Evolutionary conservation across 176 grass and related monocot species (phyloP), one percentile per base, ranked within the genome.

Genomic region (Triticum timopheevii): DNA sequence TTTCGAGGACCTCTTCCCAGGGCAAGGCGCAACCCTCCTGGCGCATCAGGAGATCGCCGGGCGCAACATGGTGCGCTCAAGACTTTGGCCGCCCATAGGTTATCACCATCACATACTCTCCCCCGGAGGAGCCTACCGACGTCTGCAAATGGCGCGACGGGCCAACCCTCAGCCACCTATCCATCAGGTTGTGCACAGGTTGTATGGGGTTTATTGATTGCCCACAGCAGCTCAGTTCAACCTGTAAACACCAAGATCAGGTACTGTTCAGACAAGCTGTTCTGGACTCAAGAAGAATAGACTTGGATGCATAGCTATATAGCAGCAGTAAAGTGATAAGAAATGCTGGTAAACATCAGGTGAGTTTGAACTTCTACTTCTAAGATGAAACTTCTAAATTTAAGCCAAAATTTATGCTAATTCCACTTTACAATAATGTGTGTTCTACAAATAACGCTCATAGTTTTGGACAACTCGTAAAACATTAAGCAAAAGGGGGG

Each of bases 81-180:
- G 61, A 22, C 72, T 68, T 92, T 25, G 80, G 77, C 42, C 88
- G 87, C 44, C 94, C 83, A 9, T 97, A 97, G 28, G 75, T 83
- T 74, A 97, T 76, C 80, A 90, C 92, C 83, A 97, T 92, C 86
- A 97, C 88, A 45, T 92, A 94, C 7, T 97, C 92, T 80, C 89
- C 89, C 16, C 89, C 95, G 0, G 95, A 94, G 66, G 90, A 84
- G 59, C 95, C 95, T 34, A 92, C 69, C 25, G 89, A 7, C 0
- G 92, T 83, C 49, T 90, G 90, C 66, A 97, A 4, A 34, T 64
- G 91, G 45, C 89, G 92, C 2, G 24, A 54, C 0, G 92, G 73
- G 28, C 82, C 86, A 7, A 84, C 78, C 81, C 79, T 78, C 10
- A 94, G 61, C 95, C 95, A 97, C 16, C 87, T 80, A 22, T 90